phyloP scores from a whole-genome alignment of 768 basidiomycete species.

The Tylopilus felleus region DNA sequence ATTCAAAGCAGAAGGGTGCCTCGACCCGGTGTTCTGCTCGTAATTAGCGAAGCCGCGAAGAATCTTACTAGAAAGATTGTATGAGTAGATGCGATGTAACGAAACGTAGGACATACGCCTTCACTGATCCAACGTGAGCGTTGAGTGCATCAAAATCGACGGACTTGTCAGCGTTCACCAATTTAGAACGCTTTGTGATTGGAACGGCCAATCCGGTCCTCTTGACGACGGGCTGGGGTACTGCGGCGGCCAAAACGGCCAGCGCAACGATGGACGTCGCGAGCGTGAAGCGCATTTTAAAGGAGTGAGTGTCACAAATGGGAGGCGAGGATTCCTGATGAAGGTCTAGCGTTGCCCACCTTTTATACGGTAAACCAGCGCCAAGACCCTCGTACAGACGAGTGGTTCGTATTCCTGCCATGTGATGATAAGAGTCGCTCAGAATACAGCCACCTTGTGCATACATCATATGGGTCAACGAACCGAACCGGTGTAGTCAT shows the following conservation, averaged over 20 bases:
- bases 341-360: background rate
- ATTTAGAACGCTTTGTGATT: conserved; percentile 4
- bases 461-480: background rate
- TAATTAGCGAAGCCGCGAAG: background rate
- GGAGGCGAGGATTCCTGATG: too few relatives aligned
- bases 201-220: conserved; percentile 4
- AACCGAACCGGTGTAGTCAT: too few relatives aligned
- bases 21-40: background rate
- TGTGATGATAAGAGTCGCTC: background rate
- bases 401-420: background rate
- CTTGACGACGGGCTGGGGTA: background rate
- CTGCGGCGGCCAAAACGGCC: conserved; percentile 3
- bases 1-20: background rate
- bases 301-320: background rate
- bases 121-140: background rate
- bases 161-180: conserved; percentile 5
- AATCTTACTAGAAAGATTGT: background rate
- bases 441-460: background rate
- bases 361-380: background rate
- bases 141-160: conserved; percentile 5
- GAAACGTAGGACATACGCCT: conserved; percentile 5
- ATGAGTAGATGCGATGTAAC: background rate
- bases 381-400: too few relatives aligned
- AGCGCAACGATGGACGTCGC: background rate
- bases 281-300: conserved; percentile 10